phyloP scores from a whole-genome alignment of 352 stramenopile species.

The Plasmopara halstedii region DNA sequence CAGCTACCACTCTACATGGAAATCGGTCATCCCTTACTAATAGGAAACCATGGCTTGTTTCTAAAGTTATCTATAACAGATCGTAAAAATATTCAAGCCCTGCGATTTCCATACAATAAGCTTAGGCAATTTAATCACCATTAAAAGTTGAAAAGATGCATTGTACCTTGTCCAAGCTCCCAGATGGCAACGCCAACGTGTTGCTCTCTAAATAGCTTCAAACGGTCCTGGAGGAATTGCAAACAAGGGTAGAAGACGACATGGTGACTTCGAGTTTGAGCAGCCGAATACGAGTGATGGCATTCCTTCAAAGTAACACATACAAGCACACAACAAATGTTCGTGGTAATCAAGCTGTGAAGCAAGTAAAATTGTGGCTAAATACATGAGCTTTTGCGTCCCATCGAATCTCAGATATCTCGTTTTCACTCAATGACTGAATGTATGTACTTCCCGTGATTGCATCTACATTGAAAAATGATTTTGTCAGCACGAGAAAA shows the following conservation, averaged over 20 bases:
- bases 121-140: too few species aligned
- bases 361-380: background rate
- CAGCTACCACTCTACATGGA: too few species aligned
- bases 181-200: slow-evolving; percentile 58
- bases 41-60: too few species aligned
- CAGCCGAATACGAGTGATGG: slow-evolving; percentile 36
- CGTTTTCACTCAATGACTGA: slow-evolving; percentile 26
- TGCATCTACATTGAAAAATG: slow-evolving; percentile 21
- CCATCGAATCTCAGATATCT: slow-evolving; percentile 42
- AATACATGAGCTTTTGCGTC: slow-evolving; percentile 38
- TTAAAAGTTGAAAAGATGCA: too few species aligned
- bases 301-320: slow-evolving; percentile 43
- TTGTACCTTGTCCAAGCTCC: slow-evolving; percentile 73
- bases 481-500: too few species aligned
- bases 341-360: background rate
- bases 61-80: too few species aligned
- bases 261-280: slow-evolving; percentile 22
- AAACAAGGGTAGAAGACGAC: slow-evolving; percentile 74
- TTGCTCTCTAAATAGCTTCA: slow-evolving; percentile 41
- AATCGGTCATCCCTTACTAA: too few species aligned
- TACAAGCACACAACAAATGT: background rate
- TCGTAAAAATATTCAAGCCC: slow-evolving; percentile 79
- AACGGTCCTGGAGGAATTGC: slow-evolving; percentile 66
- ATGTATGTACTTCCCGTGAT: slow-evolving; percentile 39
- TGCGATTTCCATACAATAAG: slow-evolving; percentile 10